Evolutionary conservation across 805 yeast species (phyloP).

Genomic region (Kuraishia capsulata): DNA sequence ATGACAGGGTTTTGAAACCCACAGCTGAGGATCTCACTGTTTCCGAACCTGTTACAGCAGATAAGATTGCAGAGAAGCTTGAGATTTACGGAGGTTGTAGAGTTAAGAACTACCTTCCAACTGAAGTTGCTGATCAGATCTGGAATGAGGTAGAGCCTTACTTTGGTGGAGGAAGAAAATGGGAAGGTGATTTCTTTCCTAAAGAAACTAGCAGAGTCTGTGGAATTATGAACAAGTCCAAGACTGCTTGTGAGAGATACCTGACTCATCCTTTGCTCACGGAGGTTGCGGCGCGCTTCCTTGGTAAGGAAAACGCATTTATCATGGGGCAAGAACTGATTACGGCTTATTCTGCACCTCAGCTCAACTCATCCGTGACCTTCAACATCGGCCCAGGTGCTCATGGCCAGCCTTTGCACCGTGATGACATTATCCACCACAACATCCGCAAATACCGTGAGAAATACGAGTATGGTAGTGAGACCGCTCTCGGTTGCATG

Average conservation of each 20-base stretch:
- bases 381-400: slow-evolving; percentile 21
- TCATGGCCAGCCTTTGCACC: slow-evolving; percentile 15
- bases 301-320: not conserved
- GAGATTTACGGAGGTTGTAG: slow-evolving; percentile 15
- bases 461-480: slow-evolving; percentile 8
- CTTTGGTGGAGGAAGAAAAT: slow-evolving; percentile 11
- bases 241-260: not conserved
- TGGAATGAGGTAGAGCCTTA: slow-evolving; percentile 10
- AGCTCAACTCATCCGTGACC: slow-evolving; percentile 14
- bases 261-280: slow-evolving; percentile 1
- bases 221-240: slow-evolving; percentile 10
- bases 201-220: slow-evolving; percentile 12
- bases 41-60: slow-evolving; percentile 3
- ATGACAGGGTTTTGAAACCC: not conserved
- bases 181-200: slow-evolving; percentile 17
- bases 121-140: slow-evolving; percentile 7
- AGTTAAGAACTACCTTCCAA: slow-evolving; percentile 9
- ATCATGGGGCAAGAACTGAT: slow-evolving; percentile 5
- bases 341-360: slow-evolving; percentile 12
- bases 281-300: slow-evolving; percentile 3
- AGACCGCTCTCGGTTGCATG: slow-evolving; percentile 14
- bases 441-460: slow-evolving; percentile 13
- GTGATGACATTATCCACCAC: slow-evolving; percentile 20
- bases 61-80: slow-evolving; percentile 6
- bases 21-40: slow-evolving; percentile 5